Evolutionary conservation across 1,139 yeast genomes (phyloP).

Genomic region (Sugiyamaella grinbergsii): DNA sequence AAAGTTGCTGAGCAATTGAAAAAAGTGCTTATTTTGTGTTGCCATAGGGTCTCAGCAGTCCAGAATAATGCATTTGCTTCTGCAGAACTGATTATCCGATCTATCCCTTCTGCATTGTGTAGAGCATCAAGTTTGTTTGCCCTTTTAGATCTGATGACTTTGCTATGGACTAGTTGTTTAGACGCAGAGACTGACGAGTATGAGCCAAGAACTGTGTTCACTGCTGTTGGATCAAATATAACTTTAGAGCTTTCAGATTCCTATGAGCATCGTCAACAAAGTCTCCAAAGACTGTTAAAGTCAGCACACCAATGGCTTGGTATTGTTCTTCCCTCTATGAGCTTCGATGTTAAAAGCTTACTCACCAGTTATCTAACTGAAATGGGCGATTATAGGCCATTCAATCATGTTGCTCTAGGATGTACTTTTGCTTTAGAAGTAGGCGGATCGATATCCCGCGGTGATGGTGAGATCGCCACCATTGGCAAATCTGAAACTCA

Average conservation of each 20-base stretch:
- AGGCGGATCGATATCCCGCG: slow-evolving; percentile 71
- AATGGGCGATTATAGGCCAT: slow-evolving; percentile 39
- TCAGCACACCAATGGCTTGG: slow-evolving; percentile 70
- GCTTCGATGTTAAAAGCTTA: slow-evolving; percentile 74
- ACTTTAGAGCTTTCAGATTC: slow-evolving; percentile 74
- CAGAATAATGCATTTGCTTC: slow-evolving; percentile 83
- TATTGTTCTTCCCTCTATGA: slow-evolving; percentile 55
- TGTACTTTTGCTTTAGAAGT: slow-evolving; percentile 86
- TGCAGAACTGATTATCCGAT: slow-evolving; percentile 66
- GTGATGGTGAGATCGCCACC: slow-evolving; percentile 49
- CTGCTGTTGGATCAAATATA: slow-evolving; percentile 57
- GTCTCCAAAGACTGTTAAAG: slow-evolving; percentile 61
- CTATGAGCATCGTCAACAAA: slow-evolving; percentile 69
- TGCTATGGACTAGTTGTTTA: slow-evolving; percentile 74
- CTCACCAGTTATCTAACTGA: slow-evolving; percentile 72
- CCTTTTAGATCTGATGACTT: slow-evolving; percentile 73
- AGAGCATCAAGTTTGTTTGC: slow-evolving; percentile 73
- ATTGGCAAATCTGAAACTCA: slow-evolving; percentile 29
- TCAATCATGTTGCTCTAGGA: slow-evolving; percentile 62
- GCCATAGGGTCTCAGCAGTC: slow-evolving; percentile 73
- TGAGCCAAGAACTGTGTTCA: slow-evolving; percentile 73
- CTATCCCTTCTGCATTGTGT: slow-evolving; percentile 81
- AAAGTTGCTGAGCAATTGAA: slow-evolving; percentile 72
- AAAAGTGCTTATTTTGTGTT: slow-evolving; percentile 65
- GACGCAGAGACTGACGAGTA: slow-evolving; percentile 89